These are phyloP conservation scores for Boletus coccyginus DNA, from an alignment of 768 basidiomycete species.

Conservation along the genomic window DNA sequence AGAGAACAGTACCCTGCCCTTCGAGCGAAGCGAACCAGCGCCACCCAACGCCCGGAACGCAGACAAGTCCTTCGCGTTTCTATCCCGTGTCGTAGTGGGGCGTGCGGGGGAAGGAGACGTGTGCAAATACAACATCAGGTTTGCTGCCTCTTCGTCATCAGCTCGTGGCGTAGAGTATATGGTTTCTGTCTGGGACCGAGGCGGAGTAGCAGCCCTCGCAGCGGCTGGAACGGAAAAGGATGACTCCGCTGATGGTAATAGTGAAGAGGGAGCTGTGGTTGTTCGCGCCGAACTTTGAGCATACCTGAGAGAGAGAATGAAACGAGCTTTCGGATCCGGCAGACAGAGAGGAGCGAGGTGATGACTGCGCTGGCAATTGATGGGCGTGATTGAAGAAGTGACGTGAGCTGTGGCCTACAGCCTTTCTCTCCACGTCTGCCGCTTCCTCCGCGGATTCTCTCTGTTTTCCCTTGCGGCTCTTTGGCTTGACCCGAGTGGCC, in stretches of 20 bases:
- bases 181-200: constrained; percentile 31
- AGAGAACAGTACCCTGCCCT: constrained; percentile 72
- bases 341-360: constrained; percentile 68
- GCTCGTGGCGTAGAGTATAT: constrained; percentile 51
- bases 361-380: constrained; percentile 60
- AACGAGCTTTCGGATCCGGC: constrained; percentile 68
- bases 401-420: constrained; percentile 78
- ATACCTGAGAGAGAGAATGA: constrained; percentile 61
- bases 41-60: constrained; percentile 58
- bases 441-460: constrained; percentile 36
- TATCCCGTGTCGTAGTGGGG: constrained; percentile 44
- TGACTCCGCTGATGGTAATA: constrained; percentile 39
- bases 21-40: constrained; percentile 45
- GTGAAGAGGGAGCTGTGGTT: constrained; percentile 38
- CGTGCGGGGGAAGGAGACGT: constrained; percentile 82
- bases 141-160: constrained; percentile 78
- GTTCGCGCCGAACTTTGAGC: constrained; percentile 66
- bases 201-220: constrained; percentile 35
- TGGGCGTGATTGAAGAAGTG: constrained; percentile 62
- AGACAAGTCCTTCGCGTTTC: constrained; percentile 49
- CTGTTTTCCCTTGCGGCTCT: constrained; percentile 49
- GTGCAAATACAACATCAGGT: constrained; percentile 79
- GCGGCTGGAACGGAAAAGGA: constrained; percentile 30
- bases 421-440: constrained; percentile 72
- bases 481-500: constrained; percentile 33